Evolutionary conservation across 164 flowering plant genomes (phyloP).

Genomic region (Vitis riparia): DNA sequence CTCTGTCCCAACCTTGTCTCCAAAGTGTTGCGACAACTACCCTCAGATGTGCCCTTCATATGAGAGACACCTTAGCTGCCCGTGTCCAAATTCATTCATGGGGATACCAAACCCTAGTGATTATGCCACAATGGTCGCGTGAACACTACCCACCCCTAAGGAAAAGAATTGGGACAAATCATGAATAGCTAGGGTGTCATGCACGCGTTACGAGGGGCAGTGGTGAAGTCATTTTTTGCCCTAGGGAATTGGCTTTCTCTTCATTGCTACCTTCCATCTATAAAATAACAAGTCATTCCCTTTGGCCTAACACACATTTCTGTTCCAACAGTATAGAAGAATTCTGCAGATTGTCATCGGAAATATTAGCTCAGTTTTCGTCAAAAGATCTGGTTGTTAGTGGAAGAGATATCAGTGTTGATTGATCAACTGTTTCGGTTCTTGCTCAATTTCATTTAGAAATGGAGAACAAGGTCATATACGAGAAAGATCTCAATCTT

Average conservation of each 20-base stretch:
- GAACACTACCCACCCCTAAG: neutral
- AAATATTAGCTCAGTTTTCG: neutral
- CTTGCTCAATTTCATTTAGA: neutral
- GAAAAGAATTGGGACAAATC: too few relatives aligned
- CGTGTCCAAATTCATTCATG: neutral
- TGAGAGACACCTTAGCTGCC: slow-evolving; percentile 13
- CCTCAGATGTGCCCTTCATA: slow-evolving; percentile 13
- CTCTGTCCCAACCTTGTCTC: slow-evolving; percentile 26
- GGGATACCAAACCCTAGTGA: neutral
- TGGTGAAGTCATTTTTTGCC: neutral
- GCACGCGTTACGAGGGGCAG: neutral
- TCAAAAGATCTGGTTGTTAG: too few relatives aligned
- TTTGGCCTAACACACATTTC: neutral
- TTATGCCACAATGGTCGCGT: neutral
- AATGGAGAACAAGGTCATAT: slow-evolving; percentile 14
- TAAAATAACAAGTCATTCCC: neutral
- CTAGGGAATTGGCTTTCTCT: neutral
- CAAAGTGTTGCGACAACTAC: slow-evolving; percentile 5
- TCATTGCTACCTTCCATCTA: neutral
- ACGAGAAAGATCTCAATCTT: slow-evolving; percentile 47
- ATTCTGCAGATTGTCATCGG: neutral
- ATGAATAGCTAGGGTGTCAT: neutral
- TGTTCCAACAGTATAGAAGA: neutral
- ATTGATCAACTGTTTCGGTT: too few relatives aligned
- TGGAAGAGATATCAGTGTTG: too few relatives aligned